Conservation (phyloP, 2,329 filamentous ascomycete genomes). For the Talaromyces sp. region DNA sequence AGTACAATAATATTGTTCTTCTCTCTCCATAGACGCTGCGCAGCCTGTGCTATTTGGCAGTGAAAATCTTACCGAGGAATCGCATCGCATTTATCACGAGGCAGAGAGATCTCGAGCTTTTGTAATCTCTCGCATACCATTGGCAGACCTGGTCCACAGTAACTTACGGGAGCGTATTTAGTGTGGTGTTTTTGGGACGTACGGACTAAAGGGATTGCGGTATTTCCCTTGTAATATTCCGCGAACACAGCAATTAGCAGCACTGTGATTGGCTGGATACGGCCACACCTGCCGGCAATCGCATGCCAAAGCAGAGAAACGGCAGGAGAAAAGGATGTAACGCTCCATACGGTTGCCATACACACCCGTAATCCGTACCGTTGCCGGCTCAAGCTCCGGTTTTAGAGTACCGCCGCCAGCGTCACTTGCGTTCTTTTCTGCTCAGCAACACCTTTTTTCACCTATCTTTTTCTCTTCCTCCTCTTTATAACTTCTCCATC, state of each 20-base stretch:
- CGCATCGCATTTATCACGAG: neutral
- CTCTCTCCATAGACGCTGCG: neutral
- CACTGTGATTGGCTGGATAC: neutral
- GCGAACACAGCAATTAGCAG: conserved; percentile 3
- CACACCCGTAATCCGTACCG: conserved; percentile 21
- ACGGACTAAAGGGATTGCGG: neutral
- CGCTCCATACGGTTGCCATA: conserved; percentile 9
- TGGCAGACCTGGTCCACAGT: conserved; percentile 5
- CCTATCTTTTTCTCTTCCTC: conserved; percentile 33
- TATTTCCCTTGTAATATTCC: conserved; percentile 8
- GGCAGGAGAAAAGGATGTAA: conserved; percentile 5
- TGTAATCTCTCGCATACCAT: conserved; percentile 11
- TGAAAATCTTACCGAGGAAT: neutral
- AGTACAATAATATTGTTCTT: neutral
- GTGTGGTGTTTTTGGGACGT: neutral
- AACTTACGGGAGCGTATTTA: conserved; percentile 4
- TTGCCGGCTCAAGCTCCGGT: conserved; percentile 38
- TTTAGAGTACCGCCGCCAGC: conserved; percentile 21
- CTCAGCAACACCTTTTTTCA: conserved; percentile 32
- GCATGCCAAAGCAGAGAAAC: neutral
- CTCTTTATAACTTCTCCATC: conserved; percentile 24
- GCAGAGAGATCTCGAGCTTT: conserved; percentile 4
- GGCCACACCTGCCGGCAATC: conserved; percentile 4
- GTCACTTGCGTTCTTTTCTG: conserved; percentile 28
- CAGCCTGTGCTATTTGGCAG: neutral